These are phyloP conservation scores for Hortiboletus flavorubellus DNA, from an alignment of 768 basidiomycete genomes.

Conservation along the genomic window DNA sequence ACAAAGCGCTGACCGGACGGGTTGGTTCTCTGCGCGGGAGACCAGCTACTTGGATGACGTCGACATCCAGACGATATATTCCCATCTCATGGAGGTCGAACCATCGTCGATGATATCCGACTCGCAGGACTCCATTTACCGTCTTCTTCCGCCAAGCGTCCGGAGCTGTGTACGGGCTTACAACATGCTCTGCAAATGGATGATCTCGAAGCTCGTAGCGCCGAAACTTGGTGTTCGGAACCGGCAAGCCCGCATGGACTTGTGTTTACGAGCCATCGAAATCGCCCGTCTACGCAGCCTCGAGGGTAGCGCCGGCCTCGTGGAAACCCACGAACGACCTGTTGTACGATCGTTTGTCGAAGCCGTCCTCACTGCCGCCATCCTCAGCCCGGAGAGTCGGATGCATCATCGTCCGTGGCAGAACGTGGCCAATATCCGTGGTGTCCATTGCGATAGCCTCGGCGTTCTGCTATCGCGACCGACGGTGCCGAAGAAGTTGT, in stretches of 20 bases:
- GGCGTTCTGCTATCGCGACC: constrained; percentile 53
- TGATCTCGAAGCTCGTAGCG: constrained; percentile 64
- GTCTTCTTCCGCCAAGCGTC: constrained; percentile 69
- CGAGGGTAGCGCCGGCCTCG: constrained; percentile 35
- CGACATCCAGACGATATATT: constrained; percentile 80
- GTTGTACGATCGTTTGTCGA: constrained; percentile 80
- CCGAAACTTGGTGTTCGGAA: constrained; percentile 58
- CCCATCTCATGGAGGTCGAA: constrained; percentile 67
- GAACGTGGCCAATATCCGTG: constrained; percentile 60
- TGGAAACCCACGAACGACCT: constrained; percentile 50
- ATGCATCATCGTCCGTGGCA: constrained; percentile 77
- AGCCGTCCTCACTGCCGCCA: constrained; percentile 68
- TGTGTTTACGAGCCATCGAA: constrained; percentile 69
- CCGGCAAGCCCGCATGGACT: constrained; percentile 72
- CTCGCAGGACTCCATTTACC: constrained; percentile 66
- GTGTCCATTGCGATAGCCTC: constrained; percentile 60
- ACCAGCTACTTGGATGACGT: constrained; percentile 50
- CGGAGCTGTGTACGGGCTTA: constrained; percentile 77
- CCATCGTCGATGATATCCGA: constrained; percentile 72
- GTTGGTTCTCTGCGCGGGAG: constrained; percentile 72
- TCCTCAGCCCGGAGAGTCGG: constrained; percentile 78
- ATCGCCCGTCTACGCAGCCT: constrained; percentile 62
- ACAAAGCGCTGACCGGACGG: constrained; percentile 73
- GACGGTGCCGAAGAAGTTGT: constrained; percentile 39
- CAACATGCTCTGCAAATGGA: constrained; percentile 75